Evolutionary conservation across 2,329 filamentous ascomycete species (phyloP).

Genomic region (Exophiala sp.): DNA sequence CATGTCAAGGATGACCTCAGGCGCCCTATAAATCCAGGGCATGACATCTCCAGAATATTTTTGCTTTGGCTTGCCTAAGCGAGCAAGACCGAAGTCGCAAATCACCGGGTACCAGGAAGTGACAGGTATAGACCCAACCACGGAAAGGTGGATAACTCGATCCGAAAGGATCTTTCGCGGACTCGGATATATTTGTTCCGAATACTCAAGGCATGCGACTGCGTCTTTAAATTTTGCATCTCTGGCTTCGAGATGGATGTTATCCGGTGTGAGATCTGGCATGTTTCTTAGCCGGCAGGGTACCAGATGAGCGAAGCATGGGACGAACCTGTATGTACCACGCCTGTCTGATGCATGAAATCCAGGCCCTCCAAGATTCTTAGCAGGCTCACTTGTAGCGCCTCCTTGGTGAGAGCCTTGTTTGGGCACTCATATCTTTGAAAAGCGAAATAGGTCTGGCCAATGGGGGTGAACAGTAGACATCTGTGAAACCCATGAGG

Average conservation of each 20-base stretch:
- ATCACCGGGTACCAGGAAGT: slow-evolving; percentile 26
- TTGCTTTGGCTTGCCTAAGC: slow-evolving; percentile 17
- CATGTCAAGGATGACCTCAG: slow-evolving; percentile 33
- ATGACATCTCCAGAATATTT: slow-evolving; percentile 26
- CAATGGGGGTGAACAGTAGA: slow-evolving; percentile 35
- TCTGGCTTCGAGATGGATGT: too few relatives aligned
- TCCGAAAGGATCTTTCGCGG: slow-evolving; percentile 31
- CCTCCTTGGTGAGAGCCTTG: neutral
- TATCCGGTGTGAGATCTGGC: neutral
- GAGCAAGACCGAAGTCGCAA: slow-evolving; percentile 31
- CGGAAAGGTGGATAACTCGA: slow-evolving; percentile 32
- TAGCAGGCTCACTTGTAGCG: too few relatives aligned
- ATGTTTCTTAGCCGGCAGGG: slow-evolving; percentile 3
- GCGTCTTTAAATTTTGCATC: too few relatives aligned
- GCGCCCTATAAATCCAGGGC: slow-evolving; percentile 31
- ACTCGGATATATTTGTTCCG: neutral
- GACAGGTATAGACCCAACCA: slow-evolving; percentile 19
- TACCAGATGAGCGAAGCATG: neutral
- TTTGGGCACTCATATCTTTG: slow-evolving; percentile 1
- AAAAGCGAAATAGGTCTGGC: slow-evolving; percentile 16
- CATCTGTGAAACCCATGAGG: slow-evolving; percentile 34
- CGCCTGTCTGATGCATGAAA: slow-evolving; percentile 25
- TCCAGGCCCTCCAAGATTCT: slow-evolving; percentile 21
- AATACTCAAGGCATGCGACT: too few relatives aligned
- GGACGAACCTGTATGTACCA: slow-evolving; percentile 29